A percentile compares a stretch with the other conserved stretches of the same genome.
Conservation (phyloP, 2,329 filamentous ascomycete species). For the Fusarium sp. region DNA sequence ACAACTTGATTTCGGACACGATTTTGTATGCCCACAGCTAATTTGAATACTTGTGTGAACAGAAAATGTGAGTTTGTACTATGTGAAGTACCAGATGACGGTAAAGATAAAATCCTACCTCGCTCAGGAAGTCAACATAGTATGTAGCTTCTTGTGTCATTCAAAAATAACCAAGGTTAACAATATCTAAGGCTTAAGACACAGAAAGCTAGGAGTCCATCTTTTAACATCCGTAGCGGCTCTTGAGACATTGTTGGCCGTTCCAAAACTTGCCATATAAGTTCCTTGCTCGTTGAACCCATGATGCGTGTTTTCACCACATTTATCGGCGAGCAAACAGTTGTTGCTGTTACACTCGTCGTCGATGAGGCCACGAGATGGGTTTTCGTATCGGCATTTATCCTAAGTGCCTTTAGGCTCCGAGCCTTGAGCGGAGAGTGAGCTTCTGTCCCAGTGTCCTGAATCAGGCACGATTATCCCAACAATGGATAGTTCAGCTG, state of each 20-base stretch:
- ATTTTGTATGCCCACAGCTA: too few relatives aligned
- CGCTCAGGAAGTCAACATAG: neutral
- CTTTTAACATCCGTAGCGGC: neutral
- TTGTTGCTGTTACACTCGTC: conserved; percentile 4
- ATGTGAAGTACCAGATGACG: too few relatives aligned
- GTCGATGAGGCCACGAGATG: conserved; percentile 4
- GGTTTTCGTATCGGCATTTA: neutral
- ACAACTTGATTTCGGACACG: too few relatives aligned
- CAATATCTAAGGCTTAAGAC: conserved; percentile 14
- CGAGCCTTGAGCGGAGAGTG: neutral
- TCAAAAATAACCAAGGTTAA: conserved; percentile 5
- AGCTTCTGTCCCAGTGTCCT: neutral
- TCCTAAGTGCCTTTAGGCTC: neutral
- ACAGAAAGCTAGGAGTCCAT: conserved; percentile 17
- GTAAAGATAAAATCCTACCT: too few relatives aligned
- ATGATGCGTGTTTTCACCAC: conserved; percentile 14
- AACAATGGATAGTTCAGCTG: neutral
- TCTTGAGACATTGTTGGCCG: neutral
- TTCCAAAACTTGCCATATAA: neutral
- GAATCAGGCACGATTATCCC: neutral
- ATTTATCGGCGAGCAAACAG: conserved; percentile 4
- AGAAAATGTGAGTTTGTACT: too few relatives aligned
- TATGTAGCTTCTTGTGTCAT: conserved; percentile 8
- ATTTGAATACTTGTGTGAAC: too few relatives aligned
- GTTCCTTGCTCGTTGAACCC: neutral